Conservation (phyloP, 2,329 filamentous ascomycete genomes). For the Nemania diffusa region DNA sequence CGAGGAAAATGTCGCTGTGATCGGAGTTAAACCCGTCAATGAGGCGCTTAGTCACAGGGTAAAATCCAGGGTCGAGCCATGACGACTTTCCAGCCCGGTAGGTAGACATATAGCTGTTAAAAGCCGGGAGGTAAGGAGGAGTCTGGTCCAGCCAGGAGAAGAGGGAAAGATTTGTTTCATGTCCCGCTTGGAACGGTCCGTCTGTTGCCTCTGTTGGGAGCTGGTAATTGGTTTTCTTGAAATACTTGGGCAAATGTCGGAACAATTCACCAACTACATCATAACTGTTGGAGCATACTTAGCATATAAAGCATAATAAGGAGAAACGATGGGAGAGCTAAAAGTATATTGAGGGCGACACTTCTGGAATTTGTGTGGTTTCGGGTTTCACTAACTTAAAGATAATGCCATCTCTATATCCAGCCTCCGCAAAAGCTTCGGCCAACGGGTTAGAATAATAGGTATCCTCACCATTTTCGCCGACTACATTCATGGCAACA, state of each 20-base stretch:
- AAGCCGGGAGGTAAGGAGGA: slow-evolving; percentile 49
- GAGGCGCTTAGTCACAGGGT: slow-evolving; percentile 39
- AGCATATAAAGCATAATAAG: neutral
- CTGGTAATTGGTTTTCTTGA: slow-evolving; percentile 47
- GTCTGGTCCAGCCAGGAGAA: slow-evolving; percentile 53
- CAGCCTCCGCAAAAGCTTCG: slow-evolving; percentile 49
- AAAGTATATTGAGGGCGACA: neutral
- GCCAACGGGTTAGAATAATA: slow-evolving; percentile 49
- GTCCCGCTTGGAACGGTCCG: slow-evolving; percentile 53
- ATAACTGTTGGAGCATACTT: slow-evolving; percentile 45
- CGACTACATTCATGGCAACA: slow-evolving; percentile 52
- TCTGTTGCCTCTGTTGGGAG: slow-evolving; percentile 43
- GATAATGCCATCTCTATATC: slow-evolving; percentile 51
- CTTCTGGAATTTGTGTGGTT: neutral
- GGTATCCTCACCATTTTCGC: slow-evolving; percentile 40
- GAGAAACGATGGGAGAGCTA: neutral
- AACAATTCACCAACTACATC: slow-evolving; percentile 51
- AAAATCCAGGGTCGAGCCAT: slow-evolving; percentile 51
- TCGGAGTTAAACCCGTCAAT: slow-evolving; percentile 35
- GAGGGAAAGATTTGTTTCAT: slow-evolving; percentile 50
- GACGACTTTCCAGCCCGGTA: slow-evolving; percentile 52
- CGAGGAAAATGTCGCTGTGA: slow-evolving; percentile 49
- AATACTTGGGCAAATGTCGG: slow-evolving; percentile 48
- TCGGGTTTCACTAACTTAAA: slow-evolving; percentile 35
- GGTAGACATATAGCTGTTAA: slow-evolving; percentile 53